These are phyloP conservation scores for Ophiorrhiza pumila DNA, from an alignment of 257 asterid genomes.

Conservation along the genomic window DNA sequence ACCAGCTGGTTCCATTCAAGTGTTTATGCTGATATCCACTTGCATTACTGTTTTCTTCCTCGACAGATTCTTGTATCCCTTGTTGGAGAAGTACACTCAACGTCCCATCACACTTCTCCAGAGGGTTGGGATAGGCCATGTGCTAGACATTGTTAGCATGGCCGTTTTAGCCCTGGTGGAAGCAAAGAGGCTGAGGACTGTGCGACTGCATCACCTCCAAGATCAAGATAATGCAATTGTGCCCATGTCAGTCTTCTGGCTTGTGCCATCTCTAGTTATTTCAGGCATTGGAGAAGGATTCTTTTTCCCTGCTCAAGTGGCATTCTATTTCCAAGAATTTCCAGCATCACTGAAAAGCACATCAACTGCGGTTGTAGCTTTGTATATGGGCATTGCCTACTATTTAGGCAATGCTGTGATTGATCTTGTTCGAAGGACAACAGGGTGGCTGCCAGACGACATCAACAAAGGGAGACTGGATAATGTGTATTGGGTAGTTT, in stretches of 20 bases:
- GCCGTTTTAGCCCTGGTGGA: conserved; percentile 47
- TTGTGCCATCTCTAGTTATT: conserved; percentile 41
- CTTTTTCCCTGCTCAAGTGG: conserved; percentile 32
- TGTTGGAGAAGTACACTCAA: conserved; percentile 35
- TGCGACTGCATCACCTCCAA: conserved; percentile 4
- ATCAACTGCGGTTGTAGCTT: conserved; percentile 29
- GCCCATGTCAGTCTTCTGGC: conserved; percentile 44
- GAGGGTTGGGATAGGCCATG: conserved; percentile 59
- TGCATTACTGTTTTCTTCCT: conserved; percentile 41
- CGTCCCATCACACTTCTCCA: conserved; percentile 51
- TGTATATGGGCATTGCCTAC: conserved; percentile 29
- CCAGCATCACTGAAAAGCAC: conserved; percentile 32
- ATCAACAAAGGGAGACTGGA: conserved; percentile 65
- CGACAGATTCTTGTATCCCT: conserved; percentile 46
- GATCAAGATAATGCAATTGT: conserved; percentile 14
- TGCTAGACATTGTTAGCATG: conserved; percentile 39
- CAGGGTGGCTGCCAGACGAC: conserved; percentile 65
- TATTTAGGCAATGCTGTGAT: conserved; percentile 29
- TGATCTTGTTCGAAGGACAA: conserved; percentile 31
- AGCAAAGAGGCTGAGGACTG: conserved; percentile 22
- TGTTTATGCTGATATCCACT: conserved; percentile 51
- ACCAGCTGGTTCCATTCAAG: conserved; percentile 64
- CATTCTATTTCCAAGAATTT: conserved; percentile 35
- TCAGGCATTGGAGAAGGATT: conserved; percentile 44
- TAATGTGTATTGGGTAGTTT: conserved; percentile 61